Evolutionary conservation across 768 basidiomycete genomes (phyloP).

Genomic region (Suillus clintonianus): DNA sequence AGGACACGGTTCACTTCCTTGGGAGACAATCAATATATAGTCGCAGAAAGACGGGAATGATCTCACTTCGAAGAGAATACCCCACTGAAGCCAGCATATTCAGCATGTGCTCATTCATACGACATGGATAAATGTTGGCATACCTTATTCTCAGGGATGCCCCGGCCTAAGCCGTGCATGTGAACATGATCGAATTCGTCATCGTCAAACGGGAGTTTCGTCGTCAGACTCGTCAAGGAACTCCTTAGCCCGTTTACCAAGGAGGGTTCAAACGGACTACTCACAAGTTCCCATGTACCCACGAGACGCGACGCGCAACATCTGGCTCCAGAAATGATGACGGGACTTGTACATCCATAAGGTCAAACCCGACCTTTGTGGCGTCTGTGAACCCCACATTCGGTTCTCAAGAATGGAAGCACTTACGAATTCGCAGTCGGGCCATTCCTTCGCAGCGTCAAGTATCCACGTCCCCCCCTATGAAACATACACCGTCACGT

Average conservation of each 20-base stretch:
- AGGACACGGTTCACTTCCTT: slow-evolving; percentile 76
- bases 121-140: slow-evolving; percentile 1
- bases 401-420: neutral
- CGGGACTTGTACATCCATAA: slow-evolving; percentile 74
- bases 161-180: slow-evolving; percentile 62
- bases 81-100: slow-evolving; percentile 51
- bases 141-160: slow-evolving; percentile 77
- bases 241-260: neutral
- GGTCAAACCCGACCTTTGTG: slow-evolving; percentile 72
- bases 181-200: slow-evolving; percentile 85
- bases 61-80: slow-evolving; percentile 60
- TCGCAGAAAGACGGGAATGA: neutral
- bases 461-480: slow-evolving; percentile 73
- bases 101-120: slow-evolving; percentile 9
- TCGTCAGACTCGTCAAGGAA: slow-evolving; percentile 55
- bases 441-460: slow-evolving; percentile 74
- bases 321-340: slow-evolving; percentile 49
- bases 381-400: neutral
- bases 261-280: slow-evolving; percentile 15
- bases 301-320: slow-evolving; percentile 60
- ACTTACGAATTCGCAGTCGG: slow-evolving; percentile 62
- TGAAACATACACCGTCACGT: neutral
- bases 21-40: slow-evolving; percentile 6
- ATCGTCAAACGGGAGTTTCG: slow-evolving; percentile 77
- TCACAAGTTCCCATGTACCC: slow-evolving; percentile 81